Conservation (phyloP, 371 early-diverging fungal genomes). For the Conidiobolus incongruus region DNA sequence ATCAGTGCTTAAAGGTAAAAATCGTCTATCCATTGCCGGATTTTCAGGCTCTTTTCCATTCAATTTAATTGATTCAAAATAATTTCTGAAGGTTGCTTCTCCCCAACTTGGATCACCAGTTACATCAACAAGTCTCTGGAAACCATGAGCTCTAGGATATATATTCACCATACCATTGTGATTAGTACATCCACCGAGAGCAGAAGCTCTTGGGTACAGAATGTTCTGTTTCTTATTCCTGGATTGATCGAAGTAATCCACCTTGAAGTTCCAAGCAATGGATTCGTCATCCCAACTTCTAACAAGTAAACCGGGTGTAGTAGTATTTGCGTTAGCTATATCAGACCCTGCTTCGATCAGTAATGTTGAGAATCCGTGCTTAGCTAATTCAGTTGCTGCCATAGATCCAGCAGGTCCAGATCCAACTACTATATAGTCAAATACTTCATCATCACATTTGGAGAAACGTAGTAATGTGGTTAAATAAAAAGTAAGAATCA, state of each 20-base stretch:
- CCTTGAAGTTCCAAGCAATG: not conserved
- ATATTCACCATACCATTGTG: slow-evolving; percentile 1
- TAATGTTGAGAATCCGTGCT: not conserved
- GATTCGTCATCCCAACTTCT: not conserved
- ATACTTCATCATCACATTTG: too few species aligned
- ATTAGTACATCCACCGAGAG: not conserved
- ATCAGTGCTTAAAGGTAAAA: too few species aligned
- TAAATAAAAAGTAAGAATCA: too few species aligned
- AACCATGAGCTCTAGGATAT: not conserved
- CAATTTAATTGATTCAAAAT: not conserved
- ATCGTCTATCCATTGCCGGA: too few species aligned
- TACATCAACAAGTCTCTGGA: not conserved
- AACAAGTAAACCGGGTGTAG: not conserved
- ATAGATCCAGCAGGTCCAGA: not conserved
- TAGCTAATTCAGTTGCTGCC: not conserved
- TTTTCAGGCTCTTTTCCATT: too few species aligned
- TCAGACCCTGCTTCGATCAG: not conserved
- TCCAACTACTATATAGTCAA: slow-evolving; percentile 2
- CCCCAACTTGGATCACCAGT: slow-evolving; percentile 1
- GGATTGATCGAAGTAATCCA: not conserved
- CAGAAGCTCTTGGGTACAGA: not conserved
- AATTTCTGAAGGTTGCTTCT: not conserved
- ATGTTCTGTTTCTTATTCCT: not conserved
- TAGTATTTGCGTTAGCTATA: not conserved
- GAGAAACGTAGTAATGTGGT: too few species aligned